Evolutionary conservation across 2,329 filamentous ascomycete species (phyloP), one percentile per base, ranked within the genome.

Genomic region (Cordyceps farinosa): DNA sequence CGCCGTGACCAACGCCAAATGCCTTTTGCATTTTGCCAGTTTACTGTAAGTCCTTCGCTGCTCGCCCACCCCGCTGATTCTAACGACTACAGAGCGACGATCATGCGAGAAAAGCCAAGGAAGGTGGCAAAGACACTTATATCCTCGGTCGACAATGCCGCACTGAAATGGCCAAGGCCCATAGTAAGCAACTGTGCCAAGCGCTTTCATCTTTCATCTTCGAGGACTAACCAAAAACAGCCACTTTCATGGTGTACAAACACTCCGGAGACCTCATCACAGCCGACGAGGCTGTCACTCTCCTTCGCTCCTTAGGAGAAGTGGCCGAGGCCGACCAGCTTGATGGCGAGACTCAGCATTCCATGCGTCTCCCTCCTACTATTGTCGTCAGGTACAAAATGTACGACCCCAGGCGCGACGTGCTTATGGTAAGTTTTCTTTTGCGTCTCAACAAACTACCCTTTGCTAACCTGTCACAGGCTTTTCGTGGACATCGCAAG

Each of bases 21-120:
- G 83, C 87, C 87, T 0, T 87, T 85, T 69, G 86, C 85, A 0
- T 89, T 89, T 67, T 82, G 80, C 29, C 87, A 89, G 68, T 89
- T 79, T 68, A 87, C 83, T 2, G 86, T 87, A 70, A 77, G 82
- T 74, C 32, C 2, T 44, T 2, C 36, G 9, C 38, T 29, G 22
- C 9, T 29, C 22, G 22, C 45, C 17, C 32, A 38, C 3, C 27
- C 11, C 8, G n/a, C 17, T 5, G 22, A 56, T 11, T 55, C 70
- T 78, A 60, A 79, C 62, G 22, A 10, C 3, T 17, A 11, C 36
- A 32, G 65, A 86, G 76, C 13, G 75, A 79, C 38, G 71, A 76
- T 0, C 75, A 85, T 69, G 85, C 86, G 1, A 70, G 78, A 22
- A 67, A 64, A 15, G 86, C 85, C 27, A 74, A 84, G 59, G 66